Evolutionary conservation across 148 eudicot genomes (phyloP).

Genomic region (Rhododendron williamsianum): DNA sequence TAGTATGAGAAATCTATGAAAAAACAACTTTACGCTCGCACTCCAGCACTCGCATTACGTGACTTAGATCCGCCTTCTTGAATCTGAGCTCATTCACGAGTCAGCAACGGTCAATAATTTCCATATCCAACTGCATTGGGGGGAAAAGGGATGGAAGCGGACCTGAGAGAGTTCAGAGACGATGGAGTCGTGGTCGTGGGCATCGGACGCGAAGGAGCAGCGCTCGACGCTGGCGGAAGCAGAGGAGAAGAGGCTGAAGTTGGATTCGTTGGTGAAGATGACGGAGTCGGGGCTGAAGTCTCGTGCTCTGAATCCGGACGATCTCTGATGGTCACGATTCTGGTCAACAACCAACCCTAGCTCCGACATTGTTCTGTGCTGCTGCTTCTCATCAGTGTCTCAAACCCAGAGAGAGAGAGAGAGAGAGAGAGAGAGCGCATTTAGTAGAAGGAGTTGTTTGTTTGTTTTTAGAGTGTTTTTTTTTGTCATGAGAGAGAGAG

Average conservation of each 20-base stretch:
- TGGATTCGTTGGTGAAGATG: constrained; percentile 42
- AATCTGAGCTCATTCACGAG: background rate
- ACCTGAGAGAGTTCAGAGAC: constrained; percentile 41
- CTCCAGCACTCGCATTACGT: background rate
- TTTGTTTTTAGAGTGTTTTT: background rate
- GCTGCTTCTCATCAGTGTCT: constrained; percentile 7
- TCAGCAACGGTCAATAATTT: background rate
- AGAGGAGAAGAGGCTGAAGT: constrained; percentile 64
- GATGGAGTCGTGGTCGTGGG: constrained; percentile 48
- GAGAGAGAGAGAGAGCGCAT: background rate
- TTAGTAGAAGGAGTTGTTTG: background rate
- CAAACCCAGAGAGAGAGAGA: background rate
- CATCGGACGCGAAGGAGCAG: constrained; percentile 61
- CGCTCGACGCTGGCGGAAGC: constrained; percentile 68
- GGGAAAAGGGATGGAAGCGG: background rate
- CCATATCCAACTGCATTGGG: too few species aligned
- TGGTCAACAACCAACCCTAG: constrained; percentile 16
- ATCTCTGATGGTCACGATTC: constrained; percentile 2
- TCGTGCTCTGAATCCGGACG: constrained; percentile 20
- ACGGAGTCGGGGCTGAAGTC: constrained; percentile 74
- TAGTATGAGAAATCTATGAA: background rate
- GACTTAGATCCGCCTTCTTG: background rate
- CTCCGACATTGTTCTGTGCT: constrained; percentile 39
- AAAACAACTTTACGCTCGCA: background rate
- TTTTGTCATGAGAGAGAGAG: too few species aligned